Base-by-base conservation (phyloP, 441 rosid species). In the Erodium texanum region DNA sequence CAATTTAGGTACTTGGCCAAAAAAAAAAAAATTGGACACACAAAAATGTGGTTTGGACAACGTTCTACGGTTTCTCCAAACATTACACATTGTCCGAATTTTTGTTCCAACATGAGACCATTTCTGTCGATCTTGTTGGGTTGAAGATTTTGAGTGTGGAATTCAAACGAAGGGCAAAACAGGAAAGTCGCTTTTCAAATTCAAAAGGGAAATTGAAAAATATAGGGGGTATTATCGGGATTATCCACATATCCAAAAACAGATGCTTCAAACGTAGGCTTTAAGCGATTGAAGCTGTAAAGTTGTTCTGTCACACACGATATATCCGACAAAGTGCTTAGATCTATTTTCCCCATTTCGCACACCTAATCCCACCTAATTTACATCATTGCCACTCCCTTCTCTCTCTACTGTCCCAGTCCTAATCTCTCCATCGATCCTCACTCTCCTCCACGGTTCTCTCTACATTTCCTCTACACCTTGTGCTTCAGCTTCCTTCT, bases 321-420 rank as follows among this genome's bases (percentile, higher is more conserved):
- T 12, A 41, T 7, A 9, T 9, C 10, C 10, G 14, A 9, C 10
- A 41, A 41, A 41, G 10, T 12, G 12, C 12, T 12, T 11, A 34
- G 23, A 34, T 65, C 19, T 24, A 66, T 8, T 1, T 56, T 81
- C 52, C 74, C 80, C 62, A 23, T 76, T 76, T 69, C 41, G 36
- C 80, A 85, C 65, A 68, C 68, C 34, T 14, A 12, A 9, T 3
- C 19, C 18, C 69, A 54, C 27, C 52, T 62, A 71, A 84, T 67
- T 81, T 78, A 80, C 89, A 72, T 67, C 11, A 0, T 36, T 77
- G 86, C 84, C 86, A 74, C 82, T 76, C 75, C 20, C 70, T 63
- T 41, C 12, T 41, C 48, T 41, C 48, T 41, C 48, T 9, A 5
- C 45, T 5, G 11, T 38, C 11, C 11, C 8, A 7, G 10, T 54